Percentiles rank a stretch among this genome's conserved stretches.
These are phyloP conservation scores for Phytophthora sansomeana DNA, from an alignment of 352 stramenopile species.

Conservation along the genomic window DNA sequence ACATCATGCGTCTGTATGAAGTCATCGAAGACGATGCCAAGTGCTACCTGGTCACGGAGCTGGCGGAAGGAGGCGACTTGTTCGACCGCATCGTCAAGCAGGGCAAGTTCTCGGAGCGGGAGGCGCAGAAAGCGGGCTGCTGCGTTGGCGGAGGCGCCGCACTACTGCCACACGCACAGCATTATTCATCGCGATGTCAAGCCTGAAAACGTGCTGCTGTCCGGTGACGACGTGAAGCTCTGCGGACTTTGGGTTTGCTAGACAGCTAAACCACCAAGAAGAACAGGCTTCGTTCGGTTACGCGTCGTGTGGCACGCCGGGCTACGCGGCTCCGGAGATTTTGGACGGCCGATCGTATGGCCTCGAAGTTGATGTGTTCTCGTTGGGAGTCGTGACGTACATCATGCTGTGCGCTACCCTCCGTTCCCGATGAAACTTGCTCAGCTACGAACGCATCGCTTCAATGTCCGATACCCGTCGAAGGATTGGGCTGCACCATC, in stretches of 20 bases:
- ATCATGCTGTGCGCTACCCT: slow-evolving; percentile 89
- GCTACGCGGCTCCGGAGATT: slow-evolving; percentile 87
- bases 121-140: slow-evolving; percentile 75
- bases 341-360: slow-evolving; percentile 85
- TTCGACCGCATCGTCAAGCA: slow-evolving; percentile 91
- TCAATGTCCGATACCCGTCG: slow-evolving; percentile 84
- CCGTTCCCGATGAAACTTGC: slow-evolving; percentile 91
- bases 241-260: slow-evolving; percentile 90
- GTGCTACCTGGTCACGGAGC: slow-evolving; percentile 98
- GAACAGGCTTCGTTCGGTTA: slow-evolving; percentile 79
- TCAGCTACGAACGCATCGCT: slow-evolving; percentile 81
- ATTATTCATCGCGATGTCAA: slow-evolving; percentile 91
- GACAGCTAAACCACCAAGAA: slow-evolving; percentile 62
- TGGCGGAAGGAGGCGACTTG: slow-evolving; percentile 92
- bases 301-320: slow-evolving; percentile 87
- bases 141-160: slow-evolving; percentile 87
- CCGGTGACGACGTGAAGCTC: slow-evolving; percentile 78
- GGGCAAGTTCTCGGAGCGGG: slow-evolving; percentile 70
- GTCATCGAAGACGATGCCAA: slow-evolving; percentile 95
- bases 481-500: slow-evolving; percentile 75
- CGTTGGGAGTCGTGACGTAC: slow-evolving; percentile 90
- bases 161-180: slow-evolving; percentile 93
- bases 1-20: slow-evolving; percentile 93
- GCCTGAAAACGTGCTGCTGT: slow-evolving; percentile 87
- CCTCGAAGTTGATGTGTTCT: slow-evolving; percentile 89